Percentiles rank a stretch among this genome's conserved stretches.
Conservation (phyloP, 2,329 filamentous ascomycete genomes). For the Fusarium subglutinans region DNA sequence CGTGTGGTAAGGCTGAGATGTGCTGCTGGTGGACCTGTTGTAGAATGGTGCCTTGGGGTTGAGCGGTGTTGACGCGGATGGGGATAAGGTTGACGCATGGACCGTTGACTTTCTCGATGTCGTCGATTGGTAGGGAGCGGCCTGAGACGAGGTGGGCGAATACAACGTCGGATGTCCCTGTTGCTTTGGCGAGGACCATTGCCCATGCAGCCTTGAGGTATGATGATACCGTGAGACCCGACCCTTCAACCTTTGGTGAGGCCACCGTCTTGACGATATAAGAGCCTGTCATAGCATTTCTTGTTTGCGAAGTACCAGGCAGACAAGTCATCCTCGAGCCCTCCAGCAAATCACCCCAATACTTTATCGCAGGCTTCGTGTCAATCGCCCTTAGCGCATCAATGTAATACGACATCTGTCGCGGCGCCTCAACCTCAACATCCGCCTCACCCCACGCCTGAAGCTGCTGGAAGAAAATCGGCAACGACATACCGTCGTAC, state of each 20-base stretch:
- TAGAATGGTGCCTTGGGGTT: neutral
- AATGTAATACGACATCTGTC: neutral
- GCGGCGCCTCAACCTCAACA: neutral
- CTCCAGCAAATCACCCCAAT: neutral
- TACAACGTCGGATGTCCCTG: neutral
- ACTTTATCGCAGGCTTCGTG: neutral
- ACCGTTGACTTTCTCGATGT: neutral
- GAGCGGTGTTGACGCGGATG: neutral
- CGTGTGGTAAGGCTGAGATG: neutral
- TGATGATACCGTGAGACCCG: neutral
- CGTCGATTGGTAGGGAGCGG: neutral
- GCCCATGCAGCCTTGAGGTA: neutral
- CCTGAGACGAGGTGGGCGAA: neutral
- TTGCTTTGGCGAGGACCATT: neutral
- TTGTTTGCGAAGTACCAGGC: fast-evolving
- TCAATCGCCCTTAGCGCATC: neutral
- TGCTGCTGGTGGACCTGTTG: neutral
- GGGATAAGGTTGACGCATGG: neutral
- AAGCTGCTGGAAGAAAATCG: neutral
- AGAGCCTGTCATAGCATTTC: fast-evolving
- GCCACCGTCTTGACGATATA: neutral
- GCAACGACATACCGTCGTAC: neutral
- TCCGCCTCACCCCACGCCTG: neutral
- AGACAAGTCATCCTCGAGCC: fast-evolving
- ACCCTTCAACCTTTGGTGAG: neutral